Conservation (phyloP, 2,329 filamentous ascomycete genomes). For the Colletotrichum somersetense region DNA sequence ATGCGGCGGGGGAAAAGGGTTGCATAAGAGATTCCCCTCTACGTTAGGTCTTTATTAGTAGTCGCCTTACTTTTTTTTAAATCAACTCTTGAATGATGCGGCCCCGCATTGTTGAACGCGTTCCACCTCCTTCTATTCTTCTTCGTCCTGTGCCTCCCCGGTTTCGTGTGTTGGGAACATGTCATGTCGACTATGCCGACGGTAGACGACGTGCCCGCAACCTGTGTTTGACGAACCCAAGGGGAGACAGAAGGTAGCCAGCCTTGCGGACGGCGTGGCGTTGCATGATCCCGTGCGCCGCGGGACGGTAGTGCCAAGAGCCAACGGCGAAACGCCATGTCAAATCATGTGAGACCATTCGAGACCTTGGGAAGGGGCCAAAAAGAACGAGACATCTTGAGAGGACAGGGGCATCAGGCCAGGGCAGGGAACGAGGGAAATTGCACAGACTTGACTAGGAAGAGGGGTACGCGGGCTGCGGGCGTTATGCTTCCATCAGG, state of each 20-base stretch:
- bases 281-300: slow-evolving; percentile 12
- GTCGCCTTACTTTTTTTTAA: neutral
- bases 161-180: neutral
- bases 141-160: too few relatives aligned
- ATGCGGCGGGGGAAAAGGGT: slow-evolving; percentile 16
- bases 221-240: too few relatives aligned
- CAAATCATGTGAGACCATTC: slow-evolving; percentile 31
- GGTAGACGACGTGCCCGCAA: neutral
- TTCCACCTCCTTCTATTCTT: neutral
- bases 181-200: neutral
- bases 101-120: slow-evolving; percentile 22
- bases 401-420: neutral
- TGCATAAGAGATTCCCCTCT: slow-evolving; percentile 21
- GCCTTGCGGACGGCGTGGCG: slow-evolving; percentile 26
- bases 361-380: slow-evolving; percentile 7
- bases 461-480: neutral
- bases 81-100: slow-evolving; percentile 23
- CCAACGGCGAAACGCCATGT: slow-evolving; percentile 31
- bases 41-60: neutral
- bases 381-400: neutral
- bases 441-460: neutral
- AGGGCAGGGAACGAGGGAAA: neutral
- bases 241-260: slow-evolving; percentile 12
- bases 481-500: slow-evolving; percentile 7
- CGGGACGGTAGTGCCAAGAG: slow-evolving; percentile 9